phyloP scores from a whole-genome alignment of 495 filamentous ascomycete species.

The Annulohypoxylon nitens region DNA sequence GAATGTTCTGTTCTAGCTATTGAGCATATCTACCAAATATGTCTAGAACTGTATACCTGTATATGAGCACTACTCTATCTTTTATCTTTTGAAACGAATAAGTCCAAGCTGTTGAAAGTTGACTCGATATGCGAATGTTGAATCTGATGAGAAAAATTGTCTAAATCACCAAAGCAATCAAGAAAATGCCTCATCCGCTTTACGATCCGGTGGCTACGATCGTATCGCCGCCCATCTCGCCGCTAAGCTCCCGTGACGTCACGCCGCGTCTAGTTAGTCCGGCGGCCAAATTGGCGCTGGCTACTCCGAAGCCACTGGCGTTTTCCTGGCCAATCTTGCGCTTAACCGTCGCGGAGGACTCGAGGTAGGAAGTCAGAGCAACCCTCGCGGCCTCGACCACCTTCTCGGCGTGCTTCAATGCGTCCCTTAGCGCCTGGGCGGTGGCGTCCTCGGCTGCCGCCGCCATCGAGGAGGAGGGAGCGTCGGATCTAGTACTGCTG shows the following conservation, averaged over 20 bases:
- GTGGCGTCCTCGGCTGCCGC: slow-evolving; percentile 43
- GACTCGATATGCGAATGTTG: slow-evolving; percentile 41
- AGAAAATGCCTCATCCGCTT: background rate
- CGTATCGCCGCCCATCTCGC: slow-evolving; percentile 69
- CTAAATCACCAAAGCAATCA: background rate
- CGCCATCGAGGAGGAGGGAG: background rate
- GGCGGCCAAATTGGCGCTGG: slow-evolving; percentile 9
- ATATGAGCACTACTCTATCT: background rate
- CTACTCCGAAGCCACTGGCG: slow-evolving; percentile 7
- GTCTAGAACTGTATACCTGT: slow-evolving; percentile 18
- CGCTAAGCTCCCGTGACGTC: slow-evolving; percentile 64
- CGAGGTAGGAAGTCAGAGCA: slow-evolving; percentile 54
- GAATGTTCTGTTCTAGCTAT: slow-evolving; percentile 17
- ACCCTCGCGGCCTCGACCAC: slow-evolving; percentile 53
- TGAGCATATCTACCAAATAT: background rate
- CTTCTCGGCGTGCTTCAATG: slow-evolving; percentile 56
- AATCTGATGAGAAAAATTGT: slow-evolving; percentile 29
- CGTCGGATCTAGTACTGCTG: slow-evolving; percentile 27
- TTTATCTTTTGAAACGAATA: slow-evolving; percentile 15
- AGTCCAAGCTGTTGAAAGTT: slow-evolving; percentile 40
- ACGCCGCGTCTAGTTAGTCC: slow-evolving; percentile 55
- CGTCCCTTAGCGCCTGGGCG: slow-evolving; percentile 50
- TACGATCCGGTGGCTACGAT: slow-evolving; percentile 19
- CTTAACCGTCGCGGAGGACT: slow-evolving; percentile 12
- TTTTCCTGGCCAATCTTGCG: background rate